Conservation (phyloP, 495 filamentous ascomycete genomes). For the Platismatia glauca region DNA sequence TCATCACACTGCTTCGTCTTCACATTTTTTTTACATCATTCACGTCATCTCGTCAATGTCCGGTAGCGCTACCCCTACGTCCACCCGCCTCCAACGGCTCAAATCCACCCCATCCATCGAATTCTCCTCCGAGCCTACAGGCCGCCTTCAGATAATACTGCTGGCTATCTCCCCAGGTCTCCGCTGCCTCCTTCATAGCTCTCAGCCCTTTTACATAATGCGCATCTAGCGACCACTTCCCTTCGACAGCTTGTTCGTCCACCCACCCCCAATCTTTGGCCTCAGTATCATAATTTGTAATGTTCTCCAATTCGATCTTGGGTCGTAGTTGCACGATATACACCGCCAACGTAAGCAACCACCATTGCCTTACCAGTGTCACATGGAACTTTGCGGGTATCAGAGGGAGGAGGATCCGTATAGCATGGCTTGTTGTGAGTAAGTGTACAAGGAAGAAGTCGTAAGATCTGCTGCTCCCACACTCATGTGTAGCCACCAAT, state of each 20-base stretch:
- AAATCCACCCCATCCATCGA: slow-evolving; percentile 64
- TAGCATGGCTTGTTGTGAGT: slow-evolving; percentile 77
- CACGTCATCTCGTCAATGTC: background rate
- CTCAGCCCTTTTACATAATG: slow-evolving; percentile 78
- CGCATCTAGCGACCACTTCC: slow-evolving; percentile 56
- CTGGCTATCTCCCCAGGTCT: slow-evolving; percentile 78
- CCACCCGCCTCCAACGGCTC: slow-evolving; percentile 9
- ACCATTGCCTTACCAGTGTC: slow-evolving; percentile 72
- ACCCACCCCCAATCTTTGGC: slow-evolving; percentile 71
- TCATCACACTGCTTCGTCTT: background rate
- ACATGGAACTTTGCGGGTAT: slow-evolving; percentile 66
- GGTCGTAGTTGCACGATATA: slow-evolving; percentile 71
- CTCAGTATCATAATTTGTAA: slow-evolving; percentile 50
- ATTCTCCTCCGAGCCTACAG: slow-evolving; percentile 61
- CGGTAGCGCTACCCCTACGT: slow-evolving; percentile 10
- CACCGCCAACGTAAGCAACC: slow-evolving; percentile 67
- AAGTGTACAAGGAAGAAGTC: slow-evolving; percentile 82
- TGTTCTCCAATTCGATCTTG: slow-evolving; percentile 47
- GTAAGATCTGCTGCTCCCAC: slow-evolving; percentile 37
- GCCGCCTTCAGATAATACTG: slow-evolving; percentile 67
- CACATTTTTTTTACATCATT: background rate
- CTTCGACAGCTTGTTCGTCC: slow-evolving; percentile 55
- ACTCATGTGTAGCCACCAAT: slow-evolving; percentile 51
- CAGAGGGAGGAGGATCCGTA: slow-evolving; percentile 72
- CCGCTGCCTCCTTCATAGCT: slow-evolving; percentile 61